Percentiles rank a stretch among this genome's conserved stretches.
phyloP scores from a whole-genome alignment of 2,329 filamentous ascomycete species.

The Sphaerulina vaccinii region DNA sequence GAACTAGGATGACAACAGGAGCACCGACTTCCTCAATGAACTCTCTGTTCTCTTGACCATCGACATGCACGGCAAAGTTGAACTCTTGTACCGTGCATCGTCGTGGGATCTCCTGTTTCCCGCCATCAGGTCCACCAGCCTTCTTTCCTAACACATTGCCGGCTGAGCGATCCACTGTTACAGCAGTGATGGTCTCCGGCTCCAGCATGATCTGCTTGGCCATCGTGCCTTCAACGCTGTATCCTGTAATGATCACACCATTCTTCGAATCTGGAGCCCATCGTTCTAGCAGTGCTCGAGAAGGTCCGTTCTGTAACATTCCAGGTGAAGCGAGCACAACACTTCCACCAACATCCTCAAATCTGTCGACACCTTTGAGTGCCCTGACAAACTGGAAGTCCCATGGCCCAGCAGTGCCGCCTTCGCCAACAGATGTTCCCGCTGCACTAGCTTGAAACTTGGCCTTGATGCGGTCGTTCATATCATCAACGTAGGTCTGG shows the following conservation, averaged over 20 bases:
- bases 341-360: constrained; percentile 92
- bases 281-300: constrained; percentile 84
- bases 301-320: constrained; percentile 97
- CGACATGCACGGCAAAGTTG: constrained; percentile 94
- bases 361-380: constrained; percentile 87
- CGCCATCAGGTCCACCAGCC: constrained; percentile 57
- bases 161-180: constrained; percentile 63
- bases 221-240: constrained; percentile 98
- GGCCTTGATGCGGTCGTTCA: constrained; percentile 99
- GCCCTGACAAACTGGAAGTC: constrained; percentile 94
- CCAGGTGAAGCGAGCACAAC: constrained; percentile 97
- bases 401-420: constrained; percentile 76
- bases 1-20: constrained; percentile 92
- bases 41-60: constrained; percentile 90
- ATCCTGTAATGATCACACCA: constrained; percentile 97
- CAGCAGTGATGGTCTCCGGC: constrained; percentile 88
- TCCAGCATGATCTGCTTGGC: constrained; percentile 93
- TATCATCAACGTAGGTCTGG: constrained; percentile 94
- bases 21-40: constrained; percentile 94
- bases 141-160: constrained; percentile 32
- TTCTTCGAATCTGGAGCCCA: constrained; percentile 97
- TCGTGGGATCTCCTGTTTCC: constrained; percentile 86
- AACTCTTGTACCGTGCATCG: constrained; percentile 92
- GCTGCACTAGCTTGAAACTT: constrained; percentile 85
- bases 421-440: constrained; percentile 71